Base-by-base conservation (phyloP, 1,139 yeast genomes). In the Wickerhamomyces sp. region DNA sequence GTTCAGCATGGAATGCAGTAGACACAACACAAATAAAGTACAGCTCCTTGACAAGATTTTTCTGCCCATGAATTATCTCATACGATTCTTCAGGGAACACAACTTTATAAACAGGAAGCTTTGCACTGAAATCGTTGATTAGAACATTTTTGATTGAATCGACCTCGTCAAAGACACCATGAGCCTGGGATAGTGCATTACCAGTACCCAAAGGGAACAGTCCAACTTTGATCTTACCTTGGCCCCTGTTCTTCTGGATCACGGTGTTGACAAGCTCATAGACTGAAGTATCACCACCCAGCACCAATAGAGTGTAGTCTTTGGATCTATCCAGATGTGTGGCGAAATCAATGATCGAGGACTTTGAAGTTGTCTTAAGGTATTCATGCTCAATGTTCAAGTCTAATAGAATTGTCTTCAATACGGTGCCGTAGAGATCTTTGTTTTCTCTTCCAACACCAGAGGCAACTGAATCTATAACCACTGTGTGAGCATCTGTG, bases 271-370 rank as follows among this genome's bases (percentile, higher is more conserved):
- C 52, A 40, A 88, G 76, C 55, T 88, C 97, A 33, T 72, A 76
- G 11, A 87, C 64, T 1, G 94, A 79, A 1, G 96, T 88, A 51
- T 88, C 96, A 1, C 96, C 96, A 32, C 94, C 83, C 16, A 88
- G 59, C 27, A 88, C 62, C 1, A 86, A 55, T 4, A 85, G 63
- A 0, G 83, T 72, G 17, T 62, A 44, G 1, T 49, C 39, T 7
- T 44, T 40, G 4, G 39, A 30, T 0, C 44, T 35, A 14, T 45
- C 47, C 16, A 70, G 45, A 1, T 46, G 19, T 9, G 36, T 30
- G 0, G 75, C 75, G 42, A 64, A 57, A 13, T 62, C 54, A 1
- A 42, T 35, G 5, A 75, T 62, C 3, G 70, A 51, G 8, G 52
- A 41, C 2, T 54, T 44, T 7, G 64, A 48, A 0, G 52, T 47